A percentile compares a stretch with the other conserved stretches of the same genome.
phyloP scores from a whole-genome alignment of 306 rosid species.

The Lathyrus aphaca region DNA sequence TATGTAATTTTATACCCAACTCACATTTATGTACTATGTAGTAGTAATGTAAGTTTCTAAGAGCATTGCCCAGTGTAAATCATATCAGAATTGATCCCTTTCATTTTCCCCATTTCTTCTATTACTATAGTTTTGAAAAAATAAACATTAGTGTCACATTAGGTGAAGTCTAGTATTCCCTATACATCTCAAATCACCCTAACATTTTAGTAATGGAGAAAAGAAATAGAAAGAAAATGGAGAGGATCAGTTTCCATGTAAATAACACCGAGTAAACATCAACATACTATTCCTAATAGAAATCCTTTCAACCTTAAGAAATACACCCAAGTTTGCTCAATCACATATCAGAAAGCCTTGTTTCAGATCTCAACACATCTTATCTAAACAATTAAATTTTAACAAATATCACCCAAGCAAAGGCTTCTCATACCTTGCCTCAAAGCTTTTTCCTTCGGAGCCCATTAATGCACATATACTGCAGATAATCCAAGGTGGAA shows the following conservation, averaged over 20 bases:
- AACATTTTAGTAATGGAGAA: neutral
- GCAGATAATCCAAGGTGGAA: constrained; percentile 87
- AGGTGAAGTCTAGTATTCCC: neutral
- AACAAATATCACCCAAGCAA: constrained; percentile 17
- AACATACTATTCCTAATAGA: neutral
- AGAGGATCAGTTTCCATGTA: neutral
- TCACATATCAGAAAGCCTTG: constrained; percentile 17
- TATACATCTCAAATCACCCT: neutral
- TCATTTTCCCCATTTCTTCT: neutral
- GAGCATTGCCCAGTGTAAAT: neutral
- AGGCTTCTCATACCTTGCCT: constrained; percentile 70
- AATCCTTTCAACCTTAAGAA: neutral
- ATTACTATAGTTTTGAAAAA: neutral
- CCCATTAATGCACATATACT: constrained; percentile 62
- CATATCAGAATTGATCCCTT: neutral
- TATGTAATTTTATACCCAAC: neutral
- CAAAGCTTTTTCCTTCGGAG: constrained; percentile 82
- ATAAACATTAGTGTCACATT: neutral
- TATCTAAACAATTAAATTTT: constrained; percentile 27
- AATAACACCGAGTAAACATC: constrained; percentile 1
- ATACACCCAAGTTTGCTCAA: constrained; percentile 5
- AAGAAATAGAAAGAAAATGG: neutral
- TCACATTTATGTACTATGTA: neutral
- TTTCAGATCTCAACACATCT: constrained; percentile 20
- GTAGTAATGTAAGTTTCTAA: constrained; percentile 16